Base-by-base conservation (phyloP, 768 basidiomycete species). In the Trichaptum fuscoviolaceum region DNA sequence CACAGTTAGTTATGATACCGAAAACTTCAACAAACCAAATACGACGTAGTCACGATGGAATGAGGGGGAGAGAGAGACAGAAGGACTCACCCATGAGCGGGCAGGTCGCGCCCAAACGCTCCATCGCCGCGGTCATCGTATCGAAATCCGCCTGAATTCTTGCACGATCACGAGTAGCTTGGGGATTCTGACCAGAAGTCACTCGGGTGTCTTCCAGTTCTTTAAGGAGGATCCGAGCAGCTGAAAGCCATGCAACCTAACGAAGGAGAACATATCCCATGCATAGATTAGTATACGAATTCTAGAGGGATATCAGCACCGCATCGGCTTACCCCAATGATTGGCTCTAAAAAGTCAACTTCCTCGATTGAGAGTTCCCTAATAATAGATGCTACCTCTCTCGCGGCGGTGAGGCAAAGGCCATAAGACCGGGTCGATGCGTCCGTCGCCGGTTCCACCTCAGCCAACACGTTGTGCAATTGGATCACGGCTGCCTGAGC, bases 401-500 rank as follows among this genome's bases (percentile, higher is more conserved):
- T 66, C 3, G 73, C 74, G 26, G 71, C 70, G 24, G 63, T 35
- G 12, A 73, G n/a, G 30, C 65, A 67, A 65, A 70, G 68, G 58
- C 70, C 67, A 57, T 69, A 67, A 8, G 71, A 71, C n/a, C 65
- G 57, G 15, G 65, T 66, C 35, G 71, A 67, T 18, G 63, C 52
- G 17, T 30, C 58, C 42, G 42, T 52, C 42, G 42, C 42, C 3
- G 42, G 42, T 20, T 52, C 42, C 20, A 12, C 20, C 42, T 52
- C 42, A 3, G 65, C 64, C 59, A 75, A 71, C 1, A 62, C 60
- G 34, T 64, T 63, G 68, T 74, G 71, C 61, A 75, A 68, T 65
- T 73, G 72, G 58, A 75, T 73, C 20, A 67, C 58, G 20, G 75
- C 72, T 1, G 67, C 70, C 64, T 69, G 70, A 12, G 70, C 69